Evolutionary conservation across 371 early-diverging fungal genomes (phyloP).

Genomic region (Coemansia sp.): DNA sequence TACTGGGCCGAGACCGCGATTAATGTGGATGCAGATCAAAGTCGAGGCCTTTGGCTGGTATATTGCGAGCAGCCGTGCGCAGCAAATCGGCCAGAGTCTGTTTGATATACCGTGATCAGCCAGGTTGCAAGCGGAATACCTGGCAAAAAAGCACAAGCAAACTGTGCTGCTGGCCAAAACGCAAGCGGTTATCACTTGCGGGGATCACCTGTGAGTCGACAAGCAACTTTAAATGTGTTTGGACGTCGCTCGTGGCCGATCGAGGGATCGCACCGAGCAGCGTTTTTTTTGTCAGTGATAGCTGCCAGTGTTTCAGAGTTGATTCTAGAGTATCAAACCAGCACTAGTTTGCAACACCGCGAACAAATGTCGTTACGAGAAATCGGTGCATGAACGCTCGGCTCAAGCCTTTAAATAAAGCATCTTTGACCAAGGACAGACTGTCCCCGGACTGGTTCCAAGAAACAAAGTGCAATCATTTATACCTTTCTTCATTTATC

Average conservation of each 20-base stretch:
- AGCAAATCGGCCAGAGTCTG: background rate
- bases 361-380: background rate
- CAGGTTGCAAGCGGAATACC: background rate
- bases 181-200: background rate
- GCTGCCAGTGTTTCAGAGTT: background rate
- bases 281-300: background rate
- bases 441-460: too few relatives aligned
- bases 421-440: background rate
- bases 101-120: constrained; percentile 5
- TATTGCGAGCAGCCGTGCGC: background rate
- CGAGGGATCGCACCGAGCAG: background rate
- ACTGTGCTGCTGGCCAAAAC: too few relatives aligned
- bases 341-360: background rate
- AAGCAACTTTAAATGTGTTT: background rate
- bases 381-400: background rate
- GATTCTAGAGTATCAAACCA: background rate
- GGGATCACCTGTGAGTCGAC: background rate
- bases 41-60: background rate
- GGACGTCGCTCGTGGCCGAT: background rate
- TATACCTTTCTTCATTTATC: background rate
- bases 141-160: too few relatives aligned
- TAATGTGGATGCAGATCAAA: background rate
- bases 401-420: constrained; percentile 1
- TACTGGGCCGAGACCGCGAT: background rate
- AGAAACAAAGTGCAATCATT: background rate